Evolutionary conservation across 1,284 basidiomycete species (phyloP).

Genomic region (Boletus mariae): DNA sequence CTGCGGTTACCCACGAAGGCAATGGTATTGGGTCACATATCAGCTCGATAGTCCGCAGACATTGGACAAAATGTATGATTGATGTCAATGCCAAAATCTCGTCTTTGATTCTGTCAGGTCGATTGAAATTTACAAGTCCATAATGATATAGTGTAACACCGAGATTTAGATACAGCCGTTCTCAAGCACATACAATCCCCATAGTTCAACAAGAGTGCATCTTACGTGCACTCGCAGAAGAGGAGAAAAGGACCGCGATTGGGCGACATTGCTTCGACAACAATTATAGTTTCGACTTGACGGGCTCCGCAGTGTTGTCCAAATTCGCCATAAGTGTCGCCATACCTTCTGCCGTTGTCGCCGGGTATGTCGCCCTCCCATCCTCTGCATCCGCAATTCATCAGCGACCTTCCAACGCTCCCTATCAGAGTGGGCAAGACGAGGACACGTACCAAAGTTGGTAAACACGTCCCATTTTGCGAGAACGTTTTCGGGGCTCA

Average conservation of each 20-base stretch:
- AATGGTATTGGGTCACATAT: too few species aligned
- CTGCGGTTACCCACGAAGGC: too few species aligned
- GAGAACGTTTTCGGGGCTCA: slow-evolving; percentile 77
- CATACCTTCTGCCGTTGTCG: slow-evolving; percentile 68
- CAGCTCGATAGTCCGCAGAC: too few species aligned
- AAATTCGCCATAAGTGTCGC: slow-evolving; percentile 82
- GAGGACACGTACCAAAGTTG: slow-evolving; percentile 62
- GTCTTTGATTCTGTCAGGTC: too few species aligned
- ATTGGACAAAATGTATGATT: too few species aligned
- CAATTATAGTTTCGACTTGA: slow-evolving; percentile 49
- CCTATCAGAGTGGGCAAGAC: not conserved
- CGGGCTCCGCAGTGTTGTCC: slow-evolving; percentile 49
- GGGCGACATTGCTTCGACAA: not conserved
- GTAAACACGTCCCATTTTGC: slow-evolving; percentile 81
- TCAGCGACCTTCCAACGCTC: not conserved
- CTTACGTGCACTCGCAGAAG: not conserved
- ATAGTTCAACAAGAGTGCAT: not conserved
- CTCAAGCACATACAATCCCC: too few species aligned
- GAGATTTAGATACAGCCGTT: not conserved
- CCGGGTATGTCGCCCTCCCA: slow-evolving; percentile 75
- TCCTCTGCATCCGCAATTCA: slow-evolving; percentile 47
- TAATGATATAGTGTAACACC: not conserved
- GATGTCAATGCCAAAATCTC: too few species aligned
- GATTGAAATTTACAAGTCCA: too few species aligned
- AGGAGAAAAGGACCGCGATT: not conserved